Conservation (phyloP, 1,139 yeast species). For the Taphrina betulina region DNA sequence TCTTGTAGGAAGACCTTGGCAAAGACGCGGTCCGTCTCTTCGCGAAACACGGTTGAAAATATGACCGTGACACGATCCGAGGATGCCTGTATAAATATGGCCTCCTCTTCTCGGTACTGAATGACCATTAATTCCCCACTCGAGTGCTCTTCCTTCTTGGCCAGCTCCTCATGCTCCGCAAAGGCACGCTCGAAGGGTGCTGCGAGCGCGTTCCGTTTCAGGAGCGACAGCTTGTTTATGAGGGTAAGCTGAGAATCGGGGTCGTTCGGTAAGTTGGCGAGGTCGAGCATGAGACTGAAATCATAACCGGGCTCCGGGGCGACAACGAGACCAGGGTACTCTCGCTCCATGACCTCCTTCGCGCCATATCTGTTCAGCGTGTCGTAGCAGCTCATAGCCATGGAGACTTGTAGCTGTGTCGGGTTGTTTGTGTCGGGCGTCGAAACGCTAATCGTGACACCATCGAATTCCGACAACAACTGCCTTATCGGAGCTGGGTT, state of each 20-base stretch:
- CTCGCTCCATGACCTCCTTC: slow-evolving; percentile 47
- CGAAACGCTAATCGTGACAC: slow-evolving; percentile 88
- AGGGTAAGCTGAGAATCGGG: slow-evolving; percentile 17
- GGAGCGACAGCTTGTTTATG: slow-evolving; percentile 56
- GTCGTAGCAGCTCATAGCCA: slow-evolving; percentile 72
- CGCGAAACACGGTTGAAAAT: slow-evolving; percentile 90
- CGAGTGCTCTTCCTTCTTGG: slow-evolving; percentile 46
- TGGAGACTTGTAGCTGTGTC: slow-evolving; percentile 62
- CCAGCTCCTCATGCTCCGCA: slow-evolving; percentile 45
- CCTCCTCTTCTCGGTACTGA: slow-evolving; percentile 89
- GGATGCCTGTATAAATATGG: slow-evolving; percentile 85
- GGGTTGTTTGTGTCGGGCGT: slow-evolving; percentile 64
- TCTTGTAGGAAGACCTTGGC: slow-evolving; percentile 95
- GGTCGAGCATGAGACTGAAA: slow-evolving; percentile 70
- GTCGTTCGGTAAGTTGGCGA: slow-evolving; percentile 44
- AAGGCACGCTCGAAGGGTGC: slow-evolving; percentile 92
- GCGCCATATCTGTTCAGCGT: slow-evolving; percentile 69
- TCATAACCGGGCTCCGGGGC: slow-evolving; percentile 61
- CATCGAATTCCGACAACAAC: slow-evolving; percentile 89
- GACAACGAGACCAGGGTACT: slow-evolving; percentile 49
- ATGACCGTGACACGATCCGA: slow-evolving; percentile 96
- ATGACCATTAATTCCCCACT: slow-evolving; percentile 67
- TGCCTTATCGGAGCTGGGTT: slow-evolving; percentile 69
- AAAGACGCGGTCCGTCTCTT: slow-evolving; percentile 92
- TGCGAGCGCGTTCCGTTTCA: slow-evolving; percentile 85